phyloP scores from a whole-genome alignment of 2,329 filamentous ascomycete species.

The Zymoseptoria passerinii region DNA sequence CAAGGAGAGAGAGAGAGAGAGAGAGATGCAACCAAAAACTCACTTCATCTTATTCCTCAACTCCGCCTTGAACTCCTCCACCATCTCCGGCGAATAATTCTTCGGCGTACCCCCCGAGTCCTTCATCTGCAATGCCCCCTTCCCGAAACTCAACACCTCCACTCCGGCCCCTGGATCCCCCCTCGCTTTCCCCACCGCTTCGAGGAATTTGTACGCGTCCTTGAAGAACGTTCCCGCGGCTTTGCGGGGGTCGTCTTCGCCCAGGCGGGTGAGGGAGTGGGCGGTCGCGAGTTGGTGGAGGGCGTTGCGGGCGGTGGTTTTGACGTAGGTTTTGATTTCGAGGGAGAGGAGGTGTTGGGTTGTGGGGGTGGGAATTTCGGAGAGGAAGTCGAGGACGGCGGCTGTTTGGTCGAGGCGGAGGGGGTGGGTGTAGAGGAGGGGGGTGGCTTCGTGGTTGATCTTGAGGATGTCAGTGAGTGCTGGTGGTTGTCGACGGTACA shows the following conservation, averaged over 20 bases:
- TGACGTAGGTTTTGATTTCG: conserved; percentile 24
- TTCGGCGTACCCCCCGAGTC: conserved; percentile 18
- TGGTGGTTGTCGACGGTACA: background rate
- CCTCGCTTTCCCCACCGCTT: conserved; percentile 15
- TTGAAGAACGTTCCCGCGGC: conserved; percentile 30
- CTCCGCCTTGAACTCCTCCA: conserved; percentile 20
- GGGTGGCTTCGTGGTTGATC: conserved; percentile 24
- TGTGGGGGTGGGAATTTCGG: conserved; percentile 15
- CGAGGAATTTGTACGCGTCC: conserved; percentile 27
- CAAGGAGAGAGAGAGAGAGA: too few relatives aligned
- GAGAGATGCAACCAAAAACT: conserved; percentile 14
- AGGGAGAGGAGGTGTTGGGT: conserved; percentile 20
- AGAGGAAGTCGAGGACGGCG: conserved; percentile 28
- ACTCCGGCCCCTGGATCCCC: conserved; percentile 22
- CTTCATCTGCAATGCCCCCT: conserved; percentile 23
- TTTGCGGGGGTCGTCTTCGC: conserved; percentile 25
- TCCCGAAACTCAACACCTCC: conserved; percentile 24
- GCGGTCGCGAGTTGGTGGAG: conserved; percentile 28
- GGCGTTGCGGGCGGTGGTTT: conserved; percentile 24
- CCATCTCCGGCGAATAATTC: conserved; percentile 17
- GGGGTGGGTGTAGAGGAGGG: conserved; percentile 25
- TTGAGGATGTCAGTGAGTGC: conserved; percentile 5
- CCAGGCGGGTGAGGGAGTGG: conserved; percentile 21
- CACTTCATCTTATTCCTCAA: conserved; percentile 27
- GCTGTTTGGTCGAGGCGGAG: conserved; percentile 28